A percentile compares a stretch with the other conserved stretches of the same genome.
These are phyloP conservation scores for Cordyceps cicadae DNA, from an alignment of 2,329 filamentous ascomycete genomes.

Conservation along the genomic window DNA sequence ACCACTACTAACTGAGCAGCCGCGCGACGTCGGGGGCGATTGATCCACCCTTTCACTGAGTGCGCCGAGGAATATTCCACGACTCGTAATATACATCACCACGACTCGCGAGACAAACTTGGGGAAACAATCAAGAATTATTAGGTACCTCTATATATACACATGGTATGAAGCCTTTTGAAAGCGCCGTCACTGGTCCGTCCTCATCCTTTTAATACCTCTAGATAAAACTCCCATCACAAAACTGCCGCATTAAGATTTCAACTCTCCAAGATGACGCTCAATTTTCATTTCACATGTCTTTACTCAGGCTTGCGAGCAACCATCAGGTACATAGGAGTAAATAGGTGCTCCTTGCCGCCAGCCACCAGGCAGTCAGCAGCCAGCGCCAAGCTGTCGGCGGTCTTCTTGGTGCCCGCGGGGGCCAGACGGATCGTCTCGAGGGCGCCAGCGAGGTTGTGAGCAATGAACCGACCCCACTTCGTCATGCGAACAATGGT, in stretches of 20 bases:
- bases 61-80: no score
- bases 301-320: slow-evolving; percentile 60
- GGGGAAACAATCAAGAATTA: not conserved
- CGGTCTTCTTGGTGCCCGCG: slow-evolving; percentile 75
- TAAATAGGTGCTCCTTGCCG: slow-evolving; percentile 77
- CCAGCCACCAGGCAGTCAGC: slow-evolving; percentile 77
- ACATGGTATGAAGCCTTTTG: slow-evolving; percentile 7
- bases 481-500: slow-evolving; percentile 80
- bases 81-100: not conserved
- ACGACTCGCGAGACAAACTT: not conserved
- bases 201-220: not conserved
- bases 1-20: no score
- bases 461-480: slow-evolving; percentile 60
- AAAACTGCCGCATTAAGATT: not conserved
- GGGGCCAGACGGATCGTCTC: slow-evolving; percentile 67
- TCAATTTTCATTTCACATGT: not conserved
- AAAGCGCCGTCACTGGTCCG: not conserved
- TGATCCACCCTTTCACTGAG: no score
- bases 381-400: slow-evolving; percentile 67
- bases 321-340: slow-evolving; percentile 93
- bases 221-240: not conserved
- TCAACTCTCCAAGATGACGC: not conserved
- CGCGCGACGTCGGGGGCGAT: no score
- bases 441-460: slow-evolving; percentile 63
- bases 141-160: slow-evolving; percentile 12